These are phyloP conservation scores for Biscutella laevigata DNA, from an alignment of 441 rosid genomes.

Conservation along the genomic window DNA sequence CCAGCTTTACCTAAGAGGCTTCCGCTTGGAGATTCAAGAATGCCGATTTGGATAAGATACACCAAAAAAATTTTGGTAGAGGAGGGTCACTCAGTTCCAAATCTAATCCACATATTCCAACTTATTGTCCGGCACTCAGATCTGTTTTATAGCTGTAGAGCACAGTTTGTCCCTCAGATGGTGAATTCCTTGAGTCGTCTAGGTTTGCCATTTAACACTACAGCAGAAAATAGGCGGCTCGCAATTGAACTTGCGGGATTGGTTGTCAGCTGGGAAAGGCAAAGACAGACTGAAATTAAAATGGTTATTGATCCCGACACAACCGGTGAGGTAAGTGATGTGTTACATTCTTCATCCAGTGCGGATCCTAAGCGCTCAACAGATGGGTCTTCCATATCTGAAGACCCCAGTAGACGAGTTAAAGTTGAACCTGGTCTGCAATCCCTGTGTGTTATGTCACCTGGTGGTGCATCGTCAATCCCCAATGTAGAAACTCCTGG, in stretches of 20 bases:
- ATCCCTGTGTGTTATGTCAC: constrained; percentile 81
- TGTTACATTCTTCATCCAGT: constrained; percentile 39
- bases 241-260: constrained; percentile 99
- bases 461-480: constrained; percentile 80
- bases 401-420: constrained; percentile 75
- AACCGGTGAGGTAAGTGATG: constrained; percentile 47
- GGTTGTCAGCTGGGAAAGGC: constrained; percentile 98
- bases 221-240: constrained; percentile 91
- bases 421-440: constrained; percentile 94
- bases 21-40: constrained; percentile 91
- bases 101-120: constrained; percentile 97
- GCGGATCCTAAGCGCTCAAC: constrained; percentile 57
- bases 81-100: constrained; percentile 94
- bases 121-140: constrained; percentile 93
- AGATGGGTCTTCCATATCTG: constrained; percentile 67
- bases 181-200: constrained; percentile 98
- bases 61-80: constrained; percentile 94
- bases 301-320: constrained; percentile 44
- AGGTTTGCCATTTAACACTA: constrained; percentile 89
- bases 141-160: constrained; percentile 95
- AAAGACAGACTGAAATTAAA: constrained; percentile 86
- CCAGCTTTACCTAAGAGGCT: constrained; percentile 95
- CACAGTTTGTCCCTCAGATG: constrained; percentile 99
- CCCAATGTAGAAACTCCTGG: constrained; percentile 92
- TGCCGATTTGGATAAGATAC: constrained; percentile 99